phyloP scores from a whole-genome alignment of 805 yeast species.

The Yamadazyma phyllophila region DNA sequence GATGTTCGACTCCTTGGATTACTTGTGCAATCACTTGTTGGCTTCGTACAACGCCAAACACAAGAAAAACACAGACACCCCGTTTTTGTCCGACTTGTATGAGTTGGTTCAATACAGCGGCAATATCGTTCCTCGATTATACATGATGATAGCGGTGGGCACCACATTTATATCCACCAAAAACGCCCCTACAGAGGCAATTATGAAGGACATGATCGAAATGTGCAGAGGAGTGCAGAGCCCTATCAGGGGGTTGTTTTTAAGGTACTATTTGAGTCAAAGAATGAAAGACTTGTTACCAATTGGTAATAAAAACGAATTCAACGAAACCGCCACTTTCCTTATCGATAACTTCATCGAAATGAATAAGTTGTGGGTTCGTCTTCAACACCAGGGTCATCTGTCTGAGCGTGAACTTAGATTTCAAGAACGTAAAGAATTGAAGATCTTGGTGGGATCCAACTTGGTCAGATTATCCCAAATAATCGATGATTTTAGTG shows the following conservation, averaged over 20 bases:
- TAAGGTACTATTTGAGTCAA: constrained; percentile 86
- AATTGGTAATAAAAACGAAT: constrained; percentile 32
- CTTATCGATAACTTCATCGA: constrained; percentile 86
- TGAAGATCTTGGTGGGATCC: constrained; percentile 89
- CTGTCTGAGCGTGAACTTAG: constrained; percentile 75
- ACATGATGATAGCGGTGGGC: constrained; percentile 94
- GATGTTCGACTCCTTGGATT: constrained; percentile 77
- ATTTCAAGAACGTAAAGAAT: constrained; percentile 76
- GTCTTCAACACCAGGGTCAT: constrained; percentile 94
- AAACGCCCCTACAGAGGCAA: constrained; percentile 78
- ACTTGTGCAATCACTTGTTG: constrained; percentile 60
- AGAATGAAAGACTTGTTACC: constrained; percentile 70
- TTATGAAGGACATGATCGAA: constrained; percentile 94
- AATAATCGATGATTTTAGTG: constrained; percentile 66
- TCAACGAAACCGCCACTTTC: constrained; percentile 72
- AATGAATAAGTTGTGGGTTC: constrained; percentile 97
- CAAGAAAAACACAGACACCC: constrained; percentile 25
- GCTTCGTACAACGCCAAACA: constrained; percentile 69
- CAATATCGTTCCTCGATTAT: constrained; percentile 85
- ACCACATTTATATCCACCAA: constrained; percentile 77
- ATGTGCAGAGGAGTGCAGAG: constrained; percentile 97
- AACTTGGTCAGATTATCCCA: constrained; percentile 88
- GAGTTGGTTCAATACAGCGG: constrained; percentile 96
- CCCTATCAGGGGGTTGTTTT: constrained; percentile 87
- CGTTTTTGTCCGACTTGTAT: constrained; percentile 76